Percentiles rank a stretch among this genome's conserved stretches.
These are phyloP conservation scores for Arthroderma uncinatum DNA, from an alignment of 2,329 filamentous ascomycete species.

Conservation along the genomic window DNA sequence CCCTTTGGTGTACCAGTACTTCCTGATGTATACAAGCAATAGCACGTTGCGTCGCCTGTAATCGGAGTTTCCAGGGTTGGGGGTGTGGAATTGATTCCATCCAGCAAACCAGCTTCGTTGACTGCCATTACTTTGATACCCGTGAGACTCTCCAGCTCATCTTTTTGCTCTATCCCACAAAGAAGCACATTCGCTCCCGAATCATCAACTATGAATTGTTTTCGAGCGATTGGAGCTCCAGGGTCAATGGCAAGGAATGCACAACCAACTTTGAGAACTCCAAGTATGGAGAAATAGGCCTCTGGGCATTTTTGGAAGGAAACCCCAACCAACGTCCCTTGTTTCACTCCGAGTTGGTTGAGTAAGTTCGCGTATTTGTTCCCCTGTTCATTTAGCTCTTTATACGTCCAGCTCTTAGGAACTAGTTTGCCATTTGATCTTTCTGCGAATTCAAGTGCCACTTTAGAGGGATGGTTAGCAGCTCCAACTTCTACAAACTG, in stretches of 20 bases:
- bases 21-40: slow-evolving; percentile 78
- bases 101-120: slow-evolving; percentile 32
- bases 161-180: slow-evolving; percentile 40
- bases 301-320: slow-evolving; percentile 80
- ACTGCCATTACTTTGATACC: slow-evolving; percentile 37
- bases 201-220: slow-evolving; percentile 66
- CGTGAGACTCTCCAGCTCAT: slow-evolving; percentile 27
- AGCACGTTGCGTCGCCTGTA: slow-evolving; percentile 51
- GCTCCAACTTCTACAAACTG: slow-evolving; percentile 63
- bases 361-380: slow-evolving; percentile 63
- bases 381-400: slow-evolving; percentile 57
- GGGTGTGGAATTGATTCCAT: slow-evolving; percentile 26
- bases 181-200: slow-evolving; percentile 56
- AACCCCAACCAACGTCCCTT: slow-evolving; percentile 57
- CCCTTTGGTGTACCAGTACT: slow-evolving; percentile 81
- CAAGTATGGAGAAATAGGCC: slow-evolving; percentile 70
- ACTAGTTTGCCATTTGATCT: slow-evolving; percentile 40
- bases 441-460: slow-evolving; percentile 64
- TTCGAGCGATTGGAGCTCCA: slow-evolving; percentile 58
- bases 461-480: slow-evolving; percentile 42
- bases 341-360: slow-evolving; percentile 35
- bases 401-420: slow-evolving; percentile 59
- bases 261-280: slow-evolving; percentile 71
- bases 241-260: slow-evolving; percentile 73
- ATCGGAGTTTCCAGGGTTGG: slow-evolving; percentile 27